Base-by-base conservation (phyloP, 2,329 filamentous ascomycete species). In the Alternaria novae-zelandiae region DNA sequence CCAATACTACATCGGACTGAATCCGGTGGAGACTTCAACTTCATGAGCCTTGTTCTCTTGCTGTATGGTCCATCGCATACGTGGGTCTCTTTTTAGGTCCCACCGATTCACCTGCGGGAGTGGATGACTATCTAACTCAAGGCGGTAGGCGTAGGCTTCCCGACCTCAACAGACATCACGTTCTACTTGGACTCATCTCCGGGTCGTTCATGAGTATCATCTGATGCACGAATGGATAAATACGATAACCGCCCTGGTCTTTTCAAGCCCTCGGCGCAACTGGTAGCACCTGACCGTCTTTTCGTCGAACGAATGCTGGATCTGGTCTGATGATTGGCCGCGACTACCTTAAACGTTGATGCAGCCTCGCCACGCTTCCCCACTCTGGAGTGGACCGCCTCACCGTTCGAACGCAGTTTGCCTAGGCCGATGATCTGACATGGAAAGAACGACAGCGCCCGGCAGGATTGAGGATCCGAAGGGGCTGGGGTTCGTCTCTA, bases 261-360 rank as follows among this genome's bases (percentile, higher is more conserved):
- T 70, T 61, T 58, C 69, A 54, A 69, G 30, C 65, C 53, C 47
- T 65, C 54, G 49, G 63, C 64, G 66, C 59, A 65, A 60, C 67
- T 36, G 49, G 60, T 59, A 58, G 59, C 76, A 74, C 72, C 71
- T 78, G 75, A 78, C 67, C 66, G 64, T 53, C 57, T 55, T 51
- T 55, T 54, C 51, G 59, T 59, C 54, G 57, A 59, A 45, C 65
- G 57, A 47, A 59, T 28, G 8, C 30, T 47, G 54, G 21, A 43
- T 57, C 47, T 57, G 10, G 61, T 51, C 26, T 30, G 58, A 47
- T 71, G 62, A 76, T 78, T 77, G 70, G 76, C 64, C 70, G 51
- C 59, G 43, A 63, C 53, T 44, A 41, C 54, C 46, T 57, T 62
- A 65, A 64, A 63, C 65, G 65, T 57, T 72, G 67, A 68, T 68